phyloP scores from a whole-genome alignment of 1,284 basidiomycete species.

The Termitomyces sp. region DNA sequence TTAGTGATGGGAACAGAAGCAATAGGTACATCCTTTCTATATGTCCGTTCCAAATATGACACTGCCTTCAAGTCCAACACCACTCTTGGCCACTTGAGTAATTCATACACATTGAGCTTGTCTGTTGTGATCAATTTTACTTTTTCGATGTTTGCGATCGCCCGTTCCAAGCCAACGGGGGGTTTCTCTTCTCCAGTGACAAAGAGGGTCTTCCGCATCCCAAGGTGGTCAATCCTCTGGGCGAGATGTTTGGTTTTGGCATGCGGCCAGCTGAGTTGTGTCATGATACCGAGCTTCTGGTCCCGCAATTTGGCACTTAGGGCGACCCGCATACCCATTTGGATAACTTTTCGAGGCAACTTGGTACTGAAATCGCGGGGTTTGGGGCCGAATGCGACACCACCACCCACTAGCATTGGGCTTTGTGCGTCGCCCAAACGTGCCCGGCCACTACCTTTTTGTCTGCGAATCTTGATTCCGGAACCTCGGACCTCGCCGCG shows the following conservation, averaged over 20 bases:
- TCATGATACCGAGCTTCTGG: constrained; percentile 70
- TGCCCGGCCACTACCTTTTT: constrained; percentile 90
- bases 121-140: constrained; percentile 58
- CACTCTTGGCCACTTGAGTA: constrained; percentile 71
- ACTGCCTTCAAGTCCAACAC: constrained; percentile 70
- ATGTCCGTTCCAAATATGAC: constrained; percentile 58
- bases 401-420: constrained; percentile 90
- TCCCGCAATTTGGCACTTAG: constrained; percentile 80
- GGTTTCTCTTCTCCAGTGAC: constrained; percentile 59
- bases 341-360: constrained; percentile 84
- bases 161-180: constrained; percentile 49
- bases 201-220: constrained; percentile 67
- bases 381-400: constrained; percentile 86
- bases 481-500: constrained; percentile 88
- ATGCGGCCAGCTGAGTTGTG: constrained; percentile 65
- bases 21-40: constrained; percentile 38
- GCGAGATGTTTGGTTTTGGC: constrained; percentile 62
- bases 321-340: constrained; percentile 91
- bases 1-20: constrained; percentile 3
- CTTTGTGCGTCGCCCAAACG: constrained; percentile 87
- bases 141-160: constrained; percentile 60
- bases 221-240: constrained; percentile 52
- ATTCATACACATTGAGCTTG: constrained; percentile 72
- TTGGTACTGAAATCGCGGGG: constrained; percentile 90
- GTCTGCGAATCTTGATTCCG: constrained; percentile 82